Evolutionary conservation across 108 stramenopile genomes (phyloP), one percentile per base, ranked within the genome.

Genomic region (Pseudonitzschia delicatissima): DNA sequence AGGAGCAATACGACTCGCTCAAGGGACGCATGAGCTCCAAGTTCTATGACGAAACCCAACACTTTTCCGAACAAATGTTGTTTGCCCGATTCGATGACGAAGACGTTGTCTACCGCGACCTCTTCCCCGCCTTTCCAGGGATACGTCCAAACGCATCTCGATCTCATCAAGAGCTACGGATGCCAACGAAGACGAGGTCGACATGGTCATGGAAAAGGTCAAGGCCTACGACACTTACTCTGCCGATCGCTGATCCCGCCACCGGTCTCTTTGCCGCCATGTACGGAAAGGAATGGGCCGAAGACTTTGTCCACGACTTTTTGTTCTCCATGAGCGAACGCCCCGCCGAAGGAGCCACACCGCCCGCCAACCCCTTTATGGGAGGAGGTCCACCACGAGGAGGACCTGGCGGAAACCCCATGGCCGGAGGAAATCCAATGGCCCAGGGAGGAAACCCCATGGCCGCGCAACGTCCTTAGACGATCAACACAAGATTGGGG

Each of bases 21-120:
- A 79, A 90, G 62, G 94, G 95, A 3, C 70, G 82, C 35, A 95
- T 96, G 93, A 90, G 87, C 32, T 79, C 88, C 45, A 90, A 87
- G 64, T 96, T 93, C 62, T 98, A 98, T 69, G 95, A 96, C 67
- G 95, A 96, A 71, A 92, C 88, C 12, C 86, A 92, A 53, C 95
- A 94, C 74, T 98, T 98, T 74, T 93, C 92, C 0, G 79, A 88
- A 57, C 85, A 94, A 67, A 96, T 96, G 94, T 71, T 98, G 15
- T 98, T 94, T 73, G 92, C 88, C 7, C 69, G 97, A 62, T 96
- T 94, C 66, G 91, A 94, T 53, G 94, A 96, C 49, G 76, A 70
- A 15, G 60, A 74, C 11, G 51, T 93, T 57, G 82, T 98, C 7
- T 37, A 66, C 0, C 48, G 81, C 5, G 85, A 90, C 49, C 69